Conservation (phyloP, 768 basidiomycete genomes). For the Podaxis sp. region DNA sequence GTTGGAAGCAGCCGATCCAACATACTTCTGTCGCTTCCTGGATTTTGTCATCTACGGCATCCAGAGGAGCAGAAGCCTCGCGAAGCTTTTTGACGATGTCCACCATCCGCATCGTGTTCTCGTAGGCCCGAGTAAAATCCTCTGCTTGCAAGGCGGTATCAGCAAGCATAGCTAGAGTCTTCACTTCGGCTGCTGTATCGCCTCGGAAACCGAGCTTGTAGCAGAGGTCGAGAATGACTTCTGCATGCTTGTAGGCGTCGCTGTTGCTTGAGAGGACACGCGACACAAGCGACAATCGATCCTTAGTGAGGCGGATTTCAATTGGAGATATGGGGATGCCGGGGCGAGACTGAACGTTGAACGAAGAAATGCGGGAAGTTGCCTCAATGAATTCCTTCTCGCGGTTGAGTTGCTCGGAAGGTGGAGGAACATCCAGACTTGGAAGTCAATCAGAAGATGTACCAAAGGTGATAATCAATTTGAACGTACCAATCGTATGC, state of each 20-base stretch:
- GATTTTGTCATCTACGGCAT: conserved; percentile 38
- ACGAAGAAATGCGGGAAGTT: conserved; percentile 92
- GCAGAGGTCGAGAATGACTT: conserved; percentile 88
- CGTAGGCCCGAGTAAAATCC: conserved; percentile 76
- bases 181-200: conserved; percentile 75
- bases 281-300: conserved; percentile 85
- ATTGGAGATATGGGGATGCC: conserved; percentile 84
- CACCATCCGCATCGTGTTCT: conserved; percentile 72
- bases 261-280: conserved; percentile 80
- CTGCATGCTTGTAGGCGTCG: conserved; percentile 89
- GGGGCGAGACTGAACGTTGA: conserved; percentile 74
- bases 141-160: conserved; percentile 83
- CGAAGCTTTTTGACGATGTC: conserved; percentile 50
- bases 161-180: conserved; percentile 86
- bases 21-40: conserved; percentile 76
- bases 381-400: conserved; percentile 97
- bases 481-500: conserved; percentile 89
- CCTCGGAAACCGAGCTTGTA: conserved; percentile 82
- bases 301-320: conserved; percentile 89
- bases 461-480: conserved; percentile 11
- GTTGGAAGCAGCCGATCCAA: conserved; percentile 88
- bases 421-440: conserved; percentile 75
- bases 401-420: conserved; percentile 56
- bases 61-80: conserved; percentile 30
- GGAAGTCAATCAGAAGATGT: not conserved